A percentile compares a stretch with the other conserved stretches of the same genome.
Conservation (phyloP, 768 basidiomycete genomes). For the Lentinula lateritia region DNA sequence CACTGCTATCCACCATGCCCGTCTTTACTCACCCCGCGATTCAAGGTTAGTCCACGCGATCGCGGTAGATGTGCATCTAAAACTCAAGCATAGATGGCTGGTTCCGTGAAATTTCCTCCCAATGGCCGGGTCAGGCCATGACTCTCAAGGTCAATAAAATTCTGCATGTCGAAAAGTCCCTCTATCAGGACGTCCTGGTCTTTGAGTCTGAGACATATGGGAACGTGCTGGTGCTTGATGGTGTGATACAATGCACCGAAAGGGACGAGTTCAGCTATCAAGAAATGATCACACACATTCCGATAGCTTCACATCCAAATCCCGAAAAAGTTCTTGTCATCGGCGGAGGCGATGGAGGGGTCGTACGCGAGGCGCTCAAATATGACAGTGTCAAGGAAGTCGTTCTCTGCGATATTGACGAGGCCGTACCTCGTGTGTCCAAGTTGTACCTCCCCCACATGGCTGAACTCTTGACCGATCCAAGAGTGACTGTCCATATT, state of each 20-base stretch:
- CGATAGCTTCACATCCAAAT: slow-evolving; percentile 94
- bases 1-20: slow-evolving; percentile 34
- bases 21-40: slow-evolving; percentile 53
- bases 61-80: neutral
- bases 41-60: slow-evolving; percentile 29
- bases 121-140: slow-evolving; percentile 99
- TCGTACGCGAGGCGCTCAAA: slow-evolving; percentile 95
- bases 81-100: slow-evolving; percentile 60
- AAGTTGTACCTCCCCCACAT: slow-evolving; percentile 93
- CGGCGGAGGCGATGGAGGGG: slow-evolving; percentile 97
- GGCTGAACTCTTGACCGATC: slow-evolving; percentile 74
- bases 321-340: slow-evolving; percentile 95
- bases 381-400: slow-evolving; percentile 87
- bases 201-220: slow-evolving; percentile 95
- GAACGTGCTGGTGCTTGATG: slow-evolving; percentile 94
- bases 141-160: slow-evolving; percentile 94
- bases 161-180: slow-evolving; percentile 87
- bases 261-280: slow-evolving; percentile 99
- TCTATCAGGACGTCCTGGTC: slow-evolving; percentile 96
- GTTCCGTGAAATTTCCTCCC: slow-evolving; percentile 92
- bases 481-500: slow-evolving; percentile 78
- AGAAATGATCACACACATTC: slow-evolving; percentile 98
- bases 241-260: slow-evolving; percentile 95
- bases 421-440: slow-evolving; percentile 94
- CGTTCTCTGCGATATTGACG: slow-evolving; percentile 96